A percentile compares a stretch with the other conserved stretches of the same genome.
These are phyloP conservation scores for Pachyrhizus erosus DNA, from an alignment of 306 rosid species.

Conservation along the genomic window DNA sequence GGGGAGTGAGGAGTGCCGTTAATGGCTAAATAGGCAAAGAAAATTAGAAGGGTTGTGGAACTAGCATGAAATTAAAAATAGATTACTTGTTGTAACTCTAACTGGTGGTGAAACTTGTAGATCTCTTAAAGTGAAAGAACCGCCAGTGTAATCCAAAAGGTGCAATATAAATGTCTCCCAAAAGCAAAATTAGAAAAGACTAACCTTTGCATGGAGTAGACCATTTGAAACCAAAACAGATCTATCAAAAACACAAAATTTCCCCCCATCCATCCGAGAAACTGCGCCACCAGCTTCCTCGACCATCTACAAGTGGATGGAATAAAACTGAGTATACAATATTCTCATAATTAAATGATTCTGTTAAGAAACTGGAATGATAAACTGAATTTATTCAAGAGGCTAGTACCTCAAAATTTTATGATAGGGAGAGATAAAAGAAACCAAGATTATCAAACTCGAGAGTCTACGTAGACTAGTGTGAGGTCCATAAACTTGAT, in stretches of 20 bases:
- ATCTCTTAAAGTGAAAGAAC: not conserved
- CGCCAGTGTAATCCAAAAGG: not conserved
- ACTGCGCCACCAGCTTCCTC: slow-evolving; percentile 95
- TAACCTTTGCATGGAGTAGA: slow-evolving; percentile 75
- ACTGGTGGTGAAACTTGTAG: not conserved
- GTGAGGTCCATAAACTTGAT: too few species aligned
- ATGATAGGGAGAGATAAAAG: not conserved
- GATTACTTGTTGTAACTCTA: too few species aligned
- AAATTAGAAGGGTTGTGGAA: slow-evolving; percentile 71
- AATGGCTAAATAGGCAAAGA: slow-evolving; percentile 59
- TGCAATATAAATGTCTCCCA: not conserved
- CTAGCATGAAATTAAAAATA: too few species aligned
- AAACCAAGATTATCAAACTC: too few species aligned
- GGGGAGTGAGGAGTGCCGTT: slow-evolving; percentile 58
- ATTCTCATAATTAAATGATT: slow-evolving; percentile 13
- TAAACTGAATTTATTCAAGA: not conserved
- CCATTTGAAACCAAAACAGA: slow-evolving; percentile 91
- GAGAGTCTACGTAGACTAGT: too few species aligned
- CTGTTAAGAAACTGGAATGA: not conserved
- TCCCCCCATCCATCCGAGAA: slow-evolving; percentile 92
- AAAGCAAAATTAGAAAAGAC: slow-evolving; percentile 36
- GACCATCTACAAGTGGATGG: slow-evolving; percentile 63
- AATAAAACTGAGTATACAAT: slow-evolving; percentile 15
- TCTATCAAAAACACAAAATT: slow-evolving; percentile 90
- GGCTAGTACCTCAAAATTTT: not conserved